Conservation (phyloP, 2,329 filamentous ascomycete genomes). For the Calonectria ilicicola region DNA sequence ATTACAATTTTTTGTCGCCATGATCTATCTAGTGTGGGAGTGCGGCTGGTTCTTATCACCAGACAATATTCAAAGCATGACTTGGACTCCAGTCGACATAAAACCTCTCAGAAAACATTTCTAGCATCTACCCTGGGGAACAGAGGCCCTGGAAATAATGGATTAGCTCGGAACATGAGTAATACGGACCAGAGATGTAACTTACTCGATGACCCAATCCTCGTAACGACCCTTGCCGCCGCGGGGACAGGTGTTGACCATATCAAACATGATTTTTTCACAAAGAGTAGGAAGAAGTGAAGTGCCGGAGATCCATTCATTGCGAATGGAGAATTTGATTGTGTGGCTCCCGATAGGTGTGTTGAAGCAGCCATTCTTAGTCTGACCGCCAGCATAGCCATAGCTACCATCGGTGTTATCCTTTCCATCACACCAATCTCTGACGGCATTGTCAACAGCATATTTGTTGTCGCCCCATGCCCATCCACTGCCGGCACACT, state of each 20-base stretch:
- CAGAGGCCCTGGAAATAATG: neutral
- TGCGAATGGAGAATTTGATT: conserved; percentile 13
- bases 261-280: neutral
- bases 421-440: conserved; percentile 18
- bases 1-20: too few relatives aligned
- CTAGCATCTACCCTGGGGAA: conserved; percentile 2
- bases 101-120: too few relatives aligned
- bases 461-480: conserved; percentile 27
- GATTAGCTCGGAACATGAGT: neutral
- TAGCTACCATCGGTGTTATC: neutral
- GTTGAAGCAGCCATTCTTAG: conserved; percentile 16
- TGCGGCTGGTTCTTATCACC: too few relatives aligned
- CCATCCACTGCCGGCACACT: neutral
- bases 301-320: neutral
- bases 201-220: conserved; percentile 28
- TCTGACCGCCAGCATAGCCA: neutral
- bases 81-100: too few relatives aligned
- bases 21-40: too few relatives aligned
- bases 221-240: conserved; percentile 9
- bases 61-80: too few relatives aligned
- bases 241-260: conserved; percentile 2
- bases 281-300: neutral
- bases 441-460: neutral
- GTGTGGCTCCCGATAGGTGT: conserved; percentile 14
- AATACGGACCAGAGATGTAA: neutral